Evolutionary conservation across 2,329 filamentous ascomycete genomes (phyloP), one percentile per base, ranked within the genome.

Genomic region (Monosporascus sp.): DNA sequence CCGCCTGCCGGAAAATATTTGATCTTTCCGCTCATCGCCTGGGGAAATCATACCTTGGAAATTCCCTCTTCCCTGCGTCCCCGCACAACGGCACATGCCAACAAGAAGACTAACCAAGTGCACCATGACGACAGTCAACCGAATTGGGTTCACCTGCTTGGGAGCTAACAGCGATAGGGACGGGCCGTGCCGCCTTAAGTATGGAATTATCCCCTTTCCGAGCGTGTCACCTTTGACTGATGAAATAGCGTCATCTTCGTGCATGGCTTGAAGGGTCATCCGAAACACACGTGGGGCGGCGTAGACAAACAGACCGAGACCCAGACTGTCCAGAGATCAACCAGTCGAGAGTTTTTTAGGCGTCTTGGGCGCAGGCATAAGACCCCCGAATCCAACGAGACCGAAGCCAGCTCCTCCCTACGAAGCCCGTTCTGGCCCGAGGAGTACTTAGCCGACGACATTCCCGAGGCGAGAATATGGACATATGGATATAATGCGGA

Each of bases 401-500:
- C 7, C 40, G 40, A n/a, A 43, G 14, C n/a, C 16, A 8, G 19
- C 6, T 8, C 16, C 14, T n/a, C 7, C 22, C 5, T 24, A 24
- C 7, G 19, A 8, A 43, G 37, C 26, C 54, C 63, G 1, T 73
- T 70, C 57, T 72, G 68, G 70, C 71, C 69, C 3, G 51, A 63
- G 22, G 65, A 73, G 14, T 68, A 63, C 48, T 66, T 74, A 17
- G 43, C 57, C n/a, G 20, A 58, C 17, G 70, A 73, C 56, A 55
- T 72, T 11, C 68, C 65, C 19, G 54, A 70, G 16, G 71, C 70
- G 37, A 62, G 65, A 52, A 55, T 73, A 35, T 71, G 65, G 68
- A 73, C 70, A n/a, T 74, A 72, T 53, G 70, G 71, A 40, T 74
- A 73, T 58, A 66, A 74, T 52, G 70, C 70, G 19, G 66, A 72